These are phyloP conservation scores for Knufia fluminis DNA, from an alignment of 2,329 filamentous ascomycete species.

Conservation along the genomic window DNA sequence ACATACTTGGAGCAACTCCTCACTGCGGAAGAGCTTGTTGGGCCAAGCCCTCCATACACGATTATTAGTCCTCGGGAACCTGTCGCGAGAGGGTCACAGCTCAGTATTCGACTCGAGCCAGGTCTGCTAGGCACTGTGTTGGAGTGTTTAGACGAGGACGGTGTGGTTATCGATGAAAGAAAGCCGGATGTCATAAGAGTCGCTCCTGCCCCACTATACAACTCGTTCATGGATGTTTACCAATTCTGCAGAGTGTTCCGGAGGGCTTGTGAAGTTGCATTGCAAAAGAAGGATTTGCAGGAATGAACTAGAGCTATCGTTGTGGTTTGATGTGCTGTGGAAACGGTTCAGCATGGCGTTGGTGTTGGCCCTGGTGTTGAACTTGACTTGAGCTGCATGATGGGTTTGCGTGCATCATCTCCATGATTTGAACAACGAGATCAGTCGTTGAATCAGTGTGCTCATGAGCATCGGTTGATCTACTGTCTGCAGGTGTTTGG, in stretches of 20 bases:
- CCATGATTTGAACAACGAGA: no score
- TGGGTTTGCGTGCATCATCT: no score
- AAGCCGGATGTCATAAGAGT: slow-evolving; percentile 78
- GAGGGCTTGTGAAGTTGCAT: slow-evolving; percentile 1
- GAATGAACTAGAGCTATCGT: no score
- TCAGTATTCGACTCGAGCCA: slow-evolving; percentile 61
- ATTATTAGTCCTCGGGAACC: slow-evolving; percentile 64
- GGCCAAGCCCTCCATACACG: slow-evolving; percentile 37
- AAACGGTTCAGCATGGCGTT: no score
- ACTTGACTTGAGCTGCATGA: no score
- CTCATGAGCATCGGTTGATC: no score
- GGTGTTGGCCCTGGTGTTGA: no score
- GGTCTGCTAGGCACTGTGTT: slow-evolving; percentile 64
- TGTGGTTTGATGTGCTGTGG: no score
- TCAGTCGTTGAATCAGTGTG: no score
- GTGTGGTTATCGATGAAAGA: slow-evolving; percentile 71
- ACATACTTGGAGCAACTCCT: slow-evolving; percentile 66
- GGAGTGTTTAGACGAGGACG: slow-evolving; percentile 53
- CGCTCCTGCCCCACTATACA: slow-evolving; percentile 77
- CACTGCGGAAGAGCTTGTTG: slow-evolving; percentile 16
- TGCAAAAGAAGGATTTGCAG: slow-evolving; percentile 5
- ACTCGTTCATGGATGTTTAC: slow-evolving; percentile 65
- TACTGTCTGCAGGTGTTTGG: no score
- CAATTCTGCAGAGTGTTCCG: slow-evolving; percentile 35
- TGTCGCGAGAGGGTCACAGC: slow-evolving; percentile 62